Evolutionary conservation across 768 basidiomycete species (phyloP).

Genomic region (Lentinula edodes): DNA sequence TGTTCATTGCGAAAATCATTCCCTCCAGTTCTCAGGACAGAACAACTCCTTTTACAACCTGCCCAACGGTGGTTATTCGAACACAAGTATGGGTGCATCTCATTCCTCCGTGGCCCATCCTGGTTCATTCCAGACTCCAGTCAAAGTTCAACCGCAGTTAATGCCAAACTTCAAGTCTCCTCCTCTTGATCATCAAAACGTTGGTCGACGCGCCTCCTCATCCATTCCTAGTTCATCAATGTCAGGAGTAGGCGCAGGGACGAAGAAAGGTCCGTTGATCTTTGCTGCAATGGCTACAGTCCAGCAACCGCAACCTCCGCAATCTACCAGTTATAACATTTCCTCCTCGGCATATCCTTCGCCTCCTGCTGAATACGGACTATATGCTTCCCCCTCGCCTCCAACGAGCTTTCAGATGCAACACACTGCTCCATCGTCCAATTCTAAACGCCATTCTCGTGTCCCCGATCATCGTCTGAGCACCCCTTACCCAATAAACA

Average conservation of each 20-base stretch:
- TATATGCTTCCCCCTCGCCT: background rate
- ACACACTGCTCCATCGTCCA: background rate
- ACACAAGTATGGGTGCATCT: background rate
- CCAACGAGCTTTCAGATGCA: background rate
- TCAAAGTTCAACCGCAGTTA: background rate
- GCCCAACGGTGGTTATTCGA: background rate
- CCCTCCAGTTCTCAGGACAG: background rate
- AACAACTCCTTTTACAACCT: conserved; percentile 3
- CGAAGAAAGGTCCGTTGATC: conserved; percentile 53
- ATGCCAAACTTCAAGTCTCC: conserved; percentile 1
- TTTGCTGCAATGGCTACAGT: conserved; percentile 51
- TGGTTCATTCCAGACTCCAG: background rate
- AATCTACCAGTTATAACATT: background rate
- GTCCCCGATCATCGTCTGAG: background rate
- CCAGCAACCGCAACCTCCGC: conserved; percentile 11
- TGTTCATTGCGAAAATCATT: background rate
- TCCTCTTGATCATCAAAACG: background rate
- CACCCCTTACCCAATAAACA: background rate
- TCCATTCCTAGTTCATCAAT: background rate
- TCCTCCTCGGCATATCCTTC: conserved; percentile 16
- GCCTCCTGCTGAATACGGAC: conserved; percentile 18
- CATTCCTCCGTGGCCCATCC: background rate
- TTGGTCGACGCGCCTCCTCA: background rate
- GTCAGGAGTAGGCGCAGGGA: background rate
- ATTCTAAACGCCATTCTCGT: background rate